These are phyloP conservation scores for Aspergillus unguis DNA, from an alignment of 2,329 filamentous ascomycete species.

Conservation along the genomic window DNA sequence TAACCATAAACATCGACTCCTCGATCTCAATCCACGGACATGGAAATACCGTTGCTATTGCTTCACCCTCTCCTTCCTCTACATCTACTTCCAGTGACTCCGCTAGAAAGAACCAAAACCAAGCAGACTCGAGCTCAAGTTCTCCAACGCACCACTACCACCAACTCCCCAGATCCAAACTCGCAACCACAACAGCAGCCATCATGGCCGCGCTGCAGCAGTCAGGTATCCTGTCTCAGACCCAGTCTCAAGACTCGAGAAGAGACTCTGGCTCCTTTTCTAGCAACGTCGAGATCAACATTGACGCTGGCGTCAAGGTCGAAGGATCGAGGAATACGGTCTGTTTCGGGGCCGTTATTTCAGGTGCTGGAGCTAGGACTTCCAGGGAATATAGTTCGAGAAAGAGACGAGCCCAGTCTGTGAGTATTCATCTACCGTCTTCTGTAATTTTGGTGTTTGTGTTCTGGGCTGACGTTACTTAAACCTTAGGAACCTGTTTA, in stretches of 20 bases:
- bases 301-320: constrained; percentile 31
- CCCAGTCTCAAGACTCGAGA: background rate
- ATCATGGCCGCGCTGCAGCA: constrained; percentile 24
- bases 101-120: background rate
- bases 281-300: constrained; percentile 21
- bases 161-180: constrained; percentile 10
- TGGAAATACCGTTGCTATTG: constrained; percentile 31
- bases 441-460: background rate
- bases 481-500: constrained; percentile 5
- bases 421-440: constrained; percentile 10
- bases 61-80: constrained; percentile 7
- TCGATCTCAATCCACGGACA: constrained; percentile 35
- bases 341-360: constrained; percentile 15
- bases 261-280: background rate
- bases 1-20: constrained; percentile 35
- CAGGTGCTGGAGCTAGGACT: background rate
- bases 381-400: background rate
- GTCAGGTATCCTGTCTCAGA: constrained; percentile 5
- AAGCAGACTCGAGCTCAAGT: background rate
- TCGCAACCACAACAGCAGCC: constrained; percentile 25
- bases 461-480: background rate
- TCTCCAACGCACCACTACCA: constrained; percentile 6
- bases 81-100: too few relatives aligned
- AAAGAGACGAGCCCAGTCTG: constrained; percentile 25
- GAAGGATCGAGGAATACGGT: constrained; percentile 28